A percentile compares a stretch with the other conserved stretches of the same genome.
Evolutionary conservation across 2,329 filamentous ascomycete genomes (phyloP).

Genomic region (Immersiporthe knoxdaviesiana): DNA sequence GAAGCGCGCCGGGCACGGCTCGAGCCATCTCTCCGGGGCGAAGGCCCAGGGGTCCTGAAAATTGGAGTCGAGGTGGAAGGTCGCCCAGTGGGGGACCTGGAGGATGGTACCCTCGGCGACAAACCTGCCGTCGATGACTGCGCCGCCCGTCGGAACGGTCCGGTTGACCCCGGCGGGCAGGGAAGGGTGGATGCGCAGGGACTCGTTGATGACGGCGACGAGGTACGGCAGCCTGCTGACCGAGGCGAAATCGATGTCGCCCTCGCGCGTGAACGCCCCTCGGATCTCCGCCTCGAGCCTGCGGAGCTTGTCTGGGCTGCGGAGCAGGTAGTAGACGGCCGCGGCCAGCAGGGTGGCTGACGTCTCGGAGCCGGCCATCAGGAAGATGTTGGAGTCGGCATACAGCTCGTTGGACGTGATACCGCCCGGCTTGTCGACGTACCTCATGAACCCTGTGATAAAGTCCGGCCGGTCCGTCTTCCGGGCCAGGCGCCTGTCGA

Average conservation of each 20-base stretch:
- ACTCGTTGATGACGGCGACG: constrained; percentile 28
- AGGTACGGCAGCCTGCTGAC: constrained; percentile 28
- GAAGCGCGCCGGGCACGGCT: constrained; percentile 20
- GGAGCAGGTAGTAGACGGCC: constrained; percentile 27
- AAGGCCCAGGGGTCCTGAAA: constrained; percentile 37
- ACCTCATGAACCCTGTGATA: constrained; percentile 21
- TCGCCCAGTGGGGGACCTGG: constrained; percentile 36
- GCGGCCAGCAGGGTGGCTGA: constrained; percentile 31
- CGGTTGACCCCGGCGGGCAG: constrained; percentile 25
- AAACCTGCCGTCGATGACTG: constrained; percentile 30
- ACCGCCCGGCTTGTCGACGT: constrained; percentile 18
- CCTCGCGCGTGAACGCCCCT: background rate
- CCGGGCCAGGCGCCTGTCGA: constrained; percentile 29
- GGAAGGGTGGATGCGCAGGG: constrained; percentile 31
- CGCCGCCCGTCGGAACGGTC: constrained; percentile 32
- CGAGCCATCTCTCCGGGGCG: constrained; percentile 40
- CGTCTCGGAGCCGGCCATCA: constrained; percentile 31
- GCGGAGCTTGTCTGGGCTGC: constrained; percentile 24
- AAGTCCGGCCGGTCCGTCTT: constrained; percentile 26
- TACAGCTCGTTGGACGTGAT: constrained; percentile 29
- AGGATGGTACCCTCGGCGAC: constrained; percentile 41
- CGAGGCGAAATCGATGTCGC: constrained; percentile 22
- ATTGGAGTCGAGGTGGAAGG: constrained; percentile 36
- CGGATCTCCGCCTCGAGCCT: constrained; percentile 26
- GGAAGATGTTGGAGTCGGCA: constrained; percentile 28